These are phyloP conservation scores for Diaporthe ilicicola DNA, from an alignment of 2,329 filamentous ascomycete species.

Conservation along the genomic window DNA sequence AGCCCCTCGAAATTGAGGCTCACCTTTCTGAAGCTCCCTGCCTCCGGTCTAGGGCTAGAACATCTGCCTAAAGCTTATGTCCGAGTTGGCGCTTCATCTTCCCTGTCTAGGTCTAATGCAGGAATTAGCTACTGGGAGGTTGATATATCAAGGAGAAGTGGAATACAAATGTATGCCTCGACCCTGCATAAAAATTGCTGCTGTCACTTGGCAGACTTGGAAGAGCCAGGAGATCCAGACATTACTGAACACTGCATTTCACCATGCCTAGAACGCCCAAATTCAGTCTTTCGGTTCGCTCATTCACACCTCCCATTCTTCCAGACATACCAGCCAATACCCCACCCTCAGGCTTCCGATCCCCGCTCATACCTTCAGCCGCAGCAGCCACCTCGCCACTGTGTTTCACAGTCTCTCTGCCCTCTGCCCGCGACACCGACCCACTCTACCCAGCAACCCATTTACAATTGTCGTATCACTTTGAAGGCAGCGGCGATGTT, in stretches of 20 bases:
- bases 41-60: too few relatives aligned
- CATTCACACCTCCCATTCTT: neutral
- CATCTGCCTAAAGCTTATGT: too few relatives aligned
- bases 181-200: neutral
- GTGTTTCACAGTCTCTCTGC: neutral
- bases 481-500: neutral
- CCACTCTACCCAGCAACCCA: constrained; percentile 6
- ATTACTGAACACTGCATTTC: too few relatives aligned
- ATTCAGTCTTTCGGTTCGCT: neutral
- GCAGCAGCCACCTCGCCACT: neutral
- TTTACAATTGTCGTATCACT: neutral
- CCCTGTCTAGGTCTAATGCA: too few relatives aligned
- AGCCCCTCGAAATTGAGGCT: too few relatives aligned
- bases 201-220: too few relatives aligned
- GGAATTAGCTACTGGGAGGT: too few relatives aligned
- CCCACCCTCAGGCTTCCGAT: neutral
- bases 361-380: neutral
- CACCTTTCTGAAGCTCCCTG: too few relatives aligned
- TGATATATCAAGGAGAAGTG: too few relatives aligned
- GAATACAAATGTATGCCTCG: too few relatives aligned
- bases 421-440: neutral
- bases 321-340: neutral
- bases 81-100: too few relatives aligned
- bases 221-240: too few relatives aligned
- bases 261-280: neutral